These are phyloP conservation scores for Rhizophagus sp. DNA, from an alignment of 192 early-diverging fungal species.

Conservation along the genomic window DNA sequence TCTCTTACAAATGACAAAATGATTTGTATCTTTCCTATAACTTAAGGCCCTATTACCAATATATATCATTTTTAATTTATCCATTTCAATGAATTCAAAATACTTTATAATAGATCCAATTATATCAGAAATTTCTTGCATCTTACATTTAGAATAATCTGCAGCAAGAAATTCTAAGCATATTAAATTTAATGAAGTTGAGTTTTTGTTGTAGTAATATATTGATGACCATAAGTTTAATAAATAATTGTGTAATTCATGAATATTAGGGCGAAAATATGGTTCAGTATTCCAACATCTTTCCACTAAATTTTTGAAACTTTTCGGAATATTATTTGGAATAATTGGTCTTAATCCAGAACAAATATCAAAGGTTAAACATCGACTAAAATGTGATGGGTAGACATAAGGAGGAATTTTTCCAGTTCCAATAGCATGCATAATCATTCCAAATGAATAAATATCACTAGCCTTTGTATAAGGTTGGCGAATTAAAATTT, in stretches of 20 bases:
- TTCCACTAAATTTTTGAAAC: not conserved
- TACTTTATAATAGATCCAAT: too few species aligned
- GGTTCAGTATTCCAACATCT: not conserved
- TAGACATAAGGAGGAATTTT: not conserved
- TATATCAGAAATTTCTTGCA: too few species aligned
- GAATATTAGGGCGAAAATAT: not conserved
- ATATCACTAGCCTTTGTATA: not conserved
- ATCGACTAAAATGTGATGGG: not conserved
- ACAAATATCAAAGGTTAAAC: not conserved
- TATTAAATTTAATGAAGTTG: not conserved
- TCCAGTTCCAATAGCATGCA: not conserved
- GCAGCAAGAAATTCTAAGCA: not conserved
- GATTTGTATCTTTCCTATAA: too few species aligned
- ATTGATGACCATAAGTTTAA: not conserved
- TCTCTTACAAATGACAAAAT: too few species aligned
- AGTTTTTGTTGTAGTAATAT: not conserved
- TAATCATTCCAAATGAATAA: conserved; percentile 6
- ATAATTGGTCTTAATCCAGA: not conserved
- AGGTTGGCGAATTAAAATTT: not conserved
- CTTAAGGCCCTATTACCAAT: too few species aligned
- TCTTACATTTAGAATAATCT: too few species aligned
- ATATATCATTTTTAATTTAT: too few species aligned
- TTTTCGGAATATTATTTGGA: not conserved
- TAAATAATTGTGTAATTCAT: not conserved
- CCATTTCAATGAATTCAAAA: too few species aligned